phyloP scores from a whole-genome alignment of 306 rosid species.

The Cyclanthera cordifolia region DNA sequence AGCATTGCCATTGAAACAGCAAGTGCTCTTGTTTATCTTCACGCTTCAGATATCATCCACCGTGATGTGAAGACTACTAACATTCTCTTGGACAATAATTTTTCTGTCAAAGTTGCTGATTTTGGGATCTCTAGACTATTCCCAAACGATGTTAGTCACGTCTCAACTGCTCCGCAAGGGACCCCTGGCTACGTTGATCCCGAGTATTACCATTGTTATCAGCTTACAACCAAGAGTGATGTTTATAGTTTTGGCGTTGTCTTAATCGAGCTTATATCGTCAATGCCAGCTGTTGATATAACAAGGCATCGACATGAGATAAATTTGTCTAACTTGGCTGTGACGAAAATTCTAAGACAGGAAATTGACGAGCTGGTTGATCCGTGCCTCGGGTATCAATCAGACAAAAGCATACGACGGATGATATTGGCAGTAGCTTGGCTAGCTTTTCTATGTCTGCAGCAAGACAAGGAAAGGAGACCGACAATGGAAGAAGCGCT shows the following conservation, averaged over 20 bases:
- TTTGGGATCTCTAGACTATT: conserved; percentile 62
- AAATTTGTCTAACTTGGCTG: conserved; percentile 40
- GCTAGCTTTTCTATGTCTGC: conserved; percentile 59
- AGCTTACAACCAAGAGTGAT: conserved; percentile 62
- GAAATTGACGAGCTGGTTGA: conserved; percentile 40
- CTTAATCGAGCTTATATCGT: conserved; percentile 54
- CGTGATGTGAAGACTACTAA: conserved; percentile 70
- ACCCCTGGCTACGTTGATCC: conserved; percentile 72
- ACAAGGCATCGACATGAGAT: conserved; percentile 48
- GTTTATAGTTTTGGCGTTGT: conserved; percentile 71
- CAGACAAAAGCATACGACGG: conserved; percentile 30
- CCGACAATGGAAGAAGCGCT: conserved; percentile 58
- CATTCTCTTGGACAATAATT: conserved; percentile 44
- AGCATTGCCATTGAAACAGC: conserved; percentile 64
- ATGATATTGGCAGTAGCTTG: conserved; percentile 41
- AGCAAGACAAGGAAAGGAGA: conserved; percentile 48
- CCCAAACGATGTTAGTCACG: conserved; percentile 48
- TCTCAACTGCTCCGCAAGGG: conserved; percentile 74
- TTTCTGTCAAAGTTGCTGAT: conserved; percentile 57
- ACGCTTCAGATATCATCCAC: conserved; percentile 59
- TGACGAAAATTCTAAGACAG: conserved; percentile 29
- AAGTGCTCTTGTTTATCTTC: conserved; percentile 50
- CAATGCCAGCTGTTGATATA: conserved; percentile 51
- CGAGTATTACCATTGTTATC: conserved; percentile 49
- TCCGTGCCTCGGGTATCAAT: conserved; percentile 39